Base-by-base conservation (phyloP, 2,329 filamentous ascomycete species). In the Lachnellula hyalina region DNA sequence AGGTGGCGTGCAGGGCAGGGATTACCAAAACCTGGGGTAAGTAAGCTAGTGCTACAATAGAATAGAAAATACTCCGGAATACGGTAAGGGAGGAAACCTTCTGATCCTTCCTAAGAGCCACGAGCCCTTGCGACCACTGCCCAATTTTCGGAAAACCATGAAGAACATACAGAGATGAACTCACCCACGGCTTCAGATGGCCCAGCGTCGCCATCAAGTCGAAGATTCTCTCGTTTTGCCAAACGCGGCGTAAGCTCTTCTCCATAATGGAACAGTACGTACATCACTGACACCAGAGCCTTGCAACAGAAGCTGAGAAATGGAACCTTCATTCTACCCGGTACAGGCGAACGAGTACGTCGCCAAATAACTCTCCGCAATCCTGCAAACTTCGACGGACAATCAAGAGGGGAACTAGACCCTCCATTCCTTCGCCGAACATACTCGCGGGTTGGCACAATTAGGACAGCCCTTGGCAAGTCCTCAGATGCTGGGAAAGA, bases 281-380 rank as follows among this genome's bases (percentile, higher is more conserved):
- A 12, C 14, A 25, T 50, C 17, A 23, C 19, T 34, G n/a, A 41
- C 42, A 47, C 14, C 38, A 51, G 32, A 49, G 44, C 52, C 23
- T n/a, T 25, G 7, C 17, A 41, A 57, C 47, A 86, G 82, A 84
- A 91, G 79, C 78, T 95, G 58, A 86, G 87, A 62, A 88, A 93
- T 69, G 89, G 89, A 61, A 94, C 90, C 45, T 91, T 95, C 70
- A 87, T 97, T 63, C 81, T 96, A 52, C 91, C 93, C 7, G 78
- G 81, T 56, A 96, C 91, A 2, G 92, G 93, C 65, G 89, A 96
- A 72, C 88, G 91, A 60, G 82, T 90, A 47, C 87, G 85, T 67
- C 87, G 88, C 59, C 81, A 86, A 58, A 90, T 96, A 64, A 93
- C 87, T 21, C 77, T 96, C 28, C 86, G 87, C 64, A 77, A 74